Evolutionary conservation across 495 filamentous ascomycete genomes (phyloP), one percentile per base, ranked within the genome.

Genomic region (Usnea hakonensis): DNA sequence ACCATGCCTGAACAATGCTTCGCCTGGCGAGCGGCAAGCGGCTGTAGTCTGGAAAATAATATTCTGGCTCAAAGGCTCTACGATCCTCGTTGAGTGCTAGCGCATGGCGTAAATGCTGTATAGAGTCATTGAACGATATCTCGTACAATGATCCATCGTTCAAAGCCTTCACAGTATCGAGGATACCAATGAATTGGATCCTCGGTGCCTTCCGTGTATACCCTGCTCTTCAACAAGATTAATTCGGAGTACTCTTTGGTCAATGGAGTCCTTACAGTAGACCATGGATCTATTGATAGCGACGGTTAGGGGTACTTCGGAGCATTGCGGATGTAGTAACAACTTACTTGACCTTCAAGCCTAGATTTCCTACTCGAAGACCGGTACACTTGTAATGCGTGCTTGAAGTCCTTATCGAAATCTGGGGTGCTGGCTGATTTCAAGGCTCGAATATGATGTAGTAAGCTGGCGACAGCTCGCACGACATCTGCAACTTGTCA

Each of bases 41-140:
- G 26, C 26, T 62, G 21, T 55, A 62, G 50, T 56, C 36, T 35
- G 60, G 60, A 85, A 58, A 9, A 77, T 77, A 35, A 37, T 62
- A 62, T 32, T 62, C 43, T 0, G 83, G 83, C 17, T 71, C 59
- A 62, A 83, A 85, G 7, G 80, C 69, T 9, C 68, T 70, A 14
- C 83, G 75, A 13, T 73, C 66, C 65, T 85, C 83, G 52, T 86
- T 82, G 2, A 86, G 68, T 13, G 83, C 76, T 16, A 85, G 66
- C 19, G 81, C 82, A 16, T 86, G 83, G 62, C 77, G 84, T 4
- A 83, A 83, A 63, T 84, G 70, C 57, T 79, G 70, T 57, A 44
- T 61, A 28, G 63, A 60, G 58, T 33, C n/a, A 14, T 70, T 69
- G 37, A 67, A 41, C 56, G 44, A 68, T 37, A 46, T 55, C 35